These are phyloP conservation scores for Cystobasidium pallidum DNA, from an alignment of 1,284 basidiomycete genomes.

Conservation along the genomic window DNA sequence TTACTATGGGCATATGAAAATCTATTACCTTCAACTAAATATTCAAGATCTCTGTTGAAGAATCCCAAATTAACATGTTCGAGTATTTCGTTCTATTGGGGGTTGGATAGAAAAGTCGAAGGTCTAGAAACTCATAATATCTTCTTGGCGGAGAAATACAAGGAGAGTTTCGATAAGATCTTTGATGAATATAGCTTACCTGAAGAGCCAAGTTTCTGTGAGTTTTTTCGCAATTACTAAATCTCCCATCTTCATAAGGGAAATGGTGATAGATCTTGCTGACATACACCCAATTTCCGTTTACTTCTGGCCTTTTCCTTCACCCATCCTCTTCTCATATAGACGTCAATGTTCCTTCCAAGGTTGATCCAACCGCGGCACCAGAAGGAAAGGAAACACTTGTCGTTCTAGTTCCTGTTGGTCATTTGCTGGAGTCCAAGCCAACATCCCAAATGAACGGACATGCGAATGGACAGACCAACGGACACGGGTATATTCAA, in stretches of 20 bases:
- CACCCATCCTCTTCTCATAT: not conserved
- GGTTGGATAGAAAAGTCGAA: constrained; percentile 55
- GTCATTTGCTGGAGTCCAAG: constrained; percentile 52
- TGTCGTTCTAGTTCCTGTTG: constrained; percentile 58
- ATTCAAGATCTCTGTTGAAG: constrained; percentile 52
- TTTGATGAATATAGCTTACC: constrained; percentile 61
- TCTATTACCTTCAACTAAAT: constrained; percentile 57
- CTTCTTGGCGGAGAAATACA: constrained; percentile 56
- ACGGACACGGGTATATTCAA: too few relatives aligned
- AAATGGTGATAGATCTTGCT: too few relatives aligned
- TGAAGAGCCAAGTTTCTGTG: constrained; percentile 61
- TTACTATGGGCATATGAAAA: constrained; percentile 62
- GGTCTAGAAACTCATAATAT: constrained; percentile 61
- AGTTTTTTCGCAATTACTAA: not conserved
- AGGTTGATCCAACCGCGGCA: constrained; percentile 55
- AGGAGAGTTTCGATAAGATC: constrained; percentile 60
- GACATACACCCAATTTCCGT: too few relatives aligned
- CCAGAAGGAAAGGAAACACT: constrained; percentile 57
- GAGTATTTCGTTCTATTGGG: constrained; percentile 64
- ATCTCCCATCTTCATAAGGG: not conserved
- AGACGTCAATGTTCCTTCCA: constrained; percentile 62
- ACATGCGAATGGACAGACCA: constrained; percentile 50
- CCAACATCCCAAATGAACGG: constrained; percentile 48
- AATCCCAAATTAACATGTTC: constrained; percentile 60
- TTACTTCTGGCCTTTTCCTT: not conserved